phyloP scores from a whole-genome alignment of 2,329 filamentous ascomycete genomes.

The Verticillium klebahnii region DNA sequence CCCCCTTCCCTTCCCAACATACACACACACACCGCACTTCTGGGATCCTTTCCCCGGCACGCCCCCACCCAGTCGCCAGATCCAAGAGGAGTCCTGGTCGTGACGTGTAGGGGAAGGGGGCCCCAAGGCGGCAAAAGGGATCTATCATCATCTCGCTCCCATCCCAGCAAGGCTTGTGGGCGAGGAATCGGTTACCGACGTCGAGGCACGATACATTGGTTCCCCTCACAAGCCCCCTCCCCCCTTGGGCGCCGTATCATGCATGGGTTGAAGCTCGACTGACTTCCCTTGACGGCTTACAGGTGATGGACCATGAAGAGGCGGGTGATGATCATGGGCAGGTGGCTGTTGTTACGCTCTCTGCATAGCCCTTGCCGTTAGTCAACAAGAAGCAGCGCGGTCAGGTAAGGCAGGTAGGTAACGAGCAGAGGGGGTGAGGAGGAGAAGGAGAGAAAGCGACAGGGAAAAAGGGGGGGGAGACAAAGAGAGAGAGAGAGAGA shows the following conservation, averaged over 20 bases:
- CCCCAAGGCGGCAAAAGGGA: slow-evolving; percentile 1
- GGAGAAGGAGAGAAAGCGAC: no score
- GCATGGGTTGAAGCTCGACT: background rate
- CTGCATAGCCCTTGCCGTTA: background rate
- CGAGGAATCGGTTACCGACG: background rate
- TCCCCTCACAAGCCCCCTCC: background rate
- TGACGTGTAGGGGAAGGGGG: background rate
- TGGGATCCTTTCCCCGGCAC: slow-evolving; percentile 3
- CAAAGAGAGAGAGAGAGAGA: no score
- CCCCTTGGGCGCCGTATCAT: background rate
- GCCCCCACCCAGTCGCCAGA: slow-evolving; percentile 4
- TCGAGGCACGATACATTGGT: slow-evolving; percentile 1
- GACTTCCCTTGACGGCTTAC: background rate
- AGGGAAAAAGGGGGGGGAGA: no score
- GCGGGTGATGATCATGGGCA: background rate
- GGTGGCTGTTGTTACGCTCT: background rate
- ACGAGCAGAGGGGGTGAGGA: background rate
- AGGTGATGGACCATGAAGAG: background rate
- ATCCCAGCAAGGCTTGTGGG: background rate
- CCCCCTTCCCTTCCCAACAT: background rate
- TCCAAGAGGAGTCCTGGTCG: background rate
- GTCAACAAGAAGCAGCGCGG: no score
- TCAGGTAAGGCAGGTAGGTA: background rate
- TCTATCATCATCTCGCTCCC: slow-evolving; percentile 9
- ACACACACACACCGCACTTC: slow-evolving; percentile 14